Evolutionary conservation across 345 rosid genomes (phyloP).

Genomic region (Firmiana major): DNA sequence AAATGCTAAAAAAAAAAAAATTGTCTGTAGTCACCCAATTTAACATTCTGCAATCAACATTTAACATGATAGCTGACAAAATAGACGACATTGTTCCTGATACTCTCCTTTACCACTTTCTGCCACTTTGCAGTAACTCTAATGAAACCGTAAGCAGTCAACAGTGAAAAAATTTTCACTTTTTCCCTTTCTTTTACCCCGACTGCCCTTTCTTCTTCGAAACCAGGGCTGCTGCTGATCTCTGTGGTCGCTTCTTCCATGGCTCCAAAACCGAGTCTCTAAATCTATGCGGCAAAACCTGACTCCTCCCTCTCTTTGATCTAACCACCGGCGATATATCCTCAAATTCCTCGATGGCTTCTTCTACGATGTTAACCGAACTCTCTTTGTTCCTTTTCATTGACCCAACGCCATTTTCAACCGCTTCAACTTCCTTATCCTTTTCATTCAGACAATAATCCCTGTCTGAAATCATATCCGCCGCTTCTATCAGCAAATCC

Average conservation of each 20-base stretch:
- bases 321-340: slow-evolving; percentile 28
- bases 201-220: slow-evolving; percentile 14
- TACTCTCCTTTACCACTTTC: not conserved
- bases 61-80: not conserved
- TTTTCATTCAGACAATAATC: slow-evolving; percentile 5
- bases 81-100: not conserved
- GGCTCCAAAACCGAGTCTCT: slow-evolving; percentile 46
- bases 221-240: slow-evolving; percentile 12
- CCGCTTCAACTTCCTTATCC: not conserved
- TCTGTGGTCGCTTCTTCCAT: slow-evolving; percentile 21
- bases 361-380: not conserved
- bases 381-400: slow-evolving; percentile 2
- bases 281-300: slow-evolving; percentile 38
- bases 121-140: not conserved
- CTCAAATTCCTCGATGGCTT: not conserved
- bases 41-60: not conserved
- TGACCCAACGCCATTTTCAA: not conserved
- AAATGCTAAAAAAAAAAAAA: not conserved
- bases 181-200: slow-evolving; percentile 3
- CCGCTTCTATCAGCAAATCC: slow-evolving; percentile 39
- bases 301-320: slow-evolving; percentile 43
- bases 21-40: not conserved
- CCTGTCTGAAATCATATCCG: slow-evolving; percentile 27
- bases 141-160: not conserved
- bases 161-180: not conserved